Conservation (phyloP, 1,139 yeast genomes). For the Debaryomyces subglobosus region DNA sequence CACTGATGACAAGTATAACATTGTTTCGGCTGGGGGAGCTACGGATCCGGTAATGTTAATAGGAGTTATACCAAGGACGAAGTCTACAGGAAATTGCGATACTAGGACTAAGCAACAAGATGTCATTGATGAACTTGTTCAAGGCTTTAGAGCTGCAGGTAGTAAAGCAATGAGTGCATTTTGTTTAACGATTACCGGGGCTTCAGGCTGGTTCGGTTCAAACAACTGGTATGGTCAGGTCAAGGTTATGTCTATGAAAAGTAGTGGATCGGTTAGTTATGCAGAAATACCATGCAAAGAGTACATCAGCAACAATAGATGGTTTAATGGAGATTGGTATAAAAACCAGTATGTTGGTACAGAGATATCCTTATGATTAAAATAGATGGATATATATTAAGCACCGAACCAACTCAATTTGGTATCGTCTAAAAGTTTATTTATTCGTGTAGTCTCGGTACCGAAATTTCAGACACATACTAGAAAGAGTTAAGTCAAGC, state of each 20-base stretch:
- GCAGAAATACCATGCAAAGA: no score
- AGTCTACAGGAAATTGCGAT: background rate
- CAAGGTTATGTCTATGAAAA: no score
- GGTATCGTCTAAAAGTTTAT: constrained; percentile 63
- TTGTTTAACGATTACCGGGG: background rate
- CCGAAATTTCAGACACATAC: constrained; percentile 24
- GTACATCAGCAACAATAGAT: no score
- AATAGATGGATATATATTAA: no score
- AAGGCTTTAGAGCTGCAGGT: background rate
- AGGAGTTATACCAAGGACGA: background rate
- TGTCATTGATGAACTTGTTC: background rate
- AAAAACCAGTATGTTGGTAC: constrained; percentile 17
- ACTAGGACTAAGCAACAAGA: background rate
- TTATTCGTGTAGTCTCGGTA: constrained; percentile 65
- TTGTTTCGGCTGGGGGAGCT: background rate
- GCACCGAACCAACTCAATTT: constrained; percentile 71
- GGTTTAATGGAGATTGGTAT: no score
- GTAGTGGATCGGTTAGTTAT: constrained; percentile 11
- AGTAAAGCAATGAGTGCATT: background rate
- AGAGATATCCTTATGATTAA: no score
- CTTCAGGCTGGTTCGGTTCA: background rate
- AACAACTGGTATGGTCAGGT: background rate
- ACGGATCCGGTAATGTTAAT: background rate
- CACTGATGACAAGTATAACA: background rate
- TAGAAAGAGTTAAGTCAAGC: constrained; percentile 46